Conservation (phyloP, 176 grass and related monocot genomes). For the Canna indica region DNA sequence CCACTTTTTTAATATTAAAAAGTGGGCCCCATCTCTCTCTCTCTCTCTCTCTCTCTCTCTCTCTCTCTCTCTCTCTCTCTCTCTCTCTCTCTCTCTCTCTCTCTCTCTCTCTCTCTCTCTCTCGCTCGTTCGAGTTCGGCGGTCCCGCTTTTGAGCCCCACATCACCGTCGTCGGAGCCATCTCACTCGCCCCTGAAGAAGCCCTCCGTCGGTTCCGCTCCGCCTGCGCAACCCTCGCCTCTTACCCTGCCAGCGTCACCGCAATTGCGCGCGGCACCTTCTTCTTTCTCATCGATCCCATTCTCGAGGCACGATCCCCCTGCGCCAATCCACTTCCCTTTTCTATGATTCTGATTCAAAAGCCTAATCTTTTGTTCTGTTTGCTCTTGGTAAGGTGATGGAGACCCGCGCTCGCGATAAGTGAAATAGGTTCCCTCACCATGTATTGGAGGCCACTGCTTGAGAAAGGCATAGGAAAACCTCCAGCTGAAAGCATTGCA, state of each 20-base stretch:
- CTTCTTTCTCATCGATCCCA: conserved; percentile 74
- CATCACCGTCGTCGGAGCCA: conserved; percentile 73
- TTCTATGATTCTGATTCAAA: background rate
- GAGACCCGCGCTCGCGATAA: conserved; percentile 45
- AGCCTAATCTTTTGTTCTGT: background rate
- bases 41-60: too few relatives aligned
- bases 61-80: too few relatives aligned
- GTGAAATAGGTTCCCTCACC: conserved; percentile 75
- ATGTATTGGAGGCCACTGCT: conserved; percentile 72
- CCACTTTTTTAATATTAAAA: too few relatives aligned
- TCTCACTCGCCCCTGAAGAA: conserved; percentile 33
- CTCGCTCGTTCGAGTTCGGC: conserved; percentile 46
- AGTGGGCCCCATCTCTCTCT: too few relatives aligned
- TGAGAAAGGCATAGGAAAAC: conserved; percentile 58
- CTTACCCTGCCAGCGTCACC: conserved; percentile 49
- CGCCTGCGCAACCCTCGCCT: conserved; percentile 26
- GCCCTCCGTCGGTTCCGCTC: conserved; percentile 45
- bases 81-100: too few relatives aligned
- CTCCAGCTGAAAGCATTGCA: conserved; percentile 86
- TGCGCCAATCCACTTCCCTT: background rate
- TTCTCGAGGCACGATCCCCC: conserved; percentile 37
- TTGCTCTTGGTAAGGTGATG: conserved; percentile 35
- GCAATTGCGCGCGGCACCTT: conserved; percentile 44
- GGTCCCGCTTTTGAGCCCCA: conserved; percentile 76
- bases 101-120: too few relatives aligned